Evolutionary conservation across 2,329 filamentous ascomycete genomes (phyloP).

Genomic region (Fusarium compactum): DNA sequence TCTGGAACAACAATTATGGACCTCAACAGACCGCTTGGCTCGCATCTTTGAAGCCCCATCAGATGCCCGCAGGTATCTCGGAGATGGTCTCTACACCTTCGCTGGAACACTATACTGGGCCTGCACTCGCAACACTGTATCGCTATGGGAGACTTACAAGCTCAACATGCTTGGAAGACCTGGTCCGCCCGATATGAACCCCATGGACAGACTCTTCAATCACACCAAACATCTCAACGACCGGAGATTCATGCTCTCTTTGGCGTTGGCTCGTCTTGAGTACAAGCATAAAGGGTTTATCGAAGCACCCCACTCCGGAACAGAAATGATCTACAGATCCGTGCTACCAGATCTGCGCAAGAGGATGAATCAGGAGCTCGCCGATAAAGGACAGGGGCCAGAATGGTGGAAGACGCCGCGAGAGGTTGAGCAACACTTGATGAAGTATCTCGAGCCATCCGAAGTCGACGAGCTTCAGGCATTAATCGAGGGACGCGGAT

Average conservation of each 20-base stretch:
- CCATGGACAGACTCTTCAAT: constrained; percentile 43
- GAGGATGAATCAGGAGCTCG: constrained; percentile 33
- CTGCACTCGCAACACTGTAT: constrained; percentile 37
- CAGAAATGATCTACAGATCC: constrained; percentile 9
- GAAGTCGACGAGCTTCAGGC: constrained; percentile 37
- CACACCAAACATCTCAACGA: constrained; percentile 40
- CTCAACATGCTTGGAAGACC: constrained; percentile 18
- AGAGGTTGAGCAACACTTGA: constrained; percentile 41
- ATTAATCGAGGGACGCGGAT: constrained; percentile 39
- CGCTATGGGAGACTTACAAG: constrained; percentile 40
- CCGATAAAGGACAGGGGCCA: constrained; percentile 13
- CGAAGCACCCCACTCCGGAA: constrained; percentile 7
- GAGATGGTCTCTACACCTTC: constrained; percentile 40
- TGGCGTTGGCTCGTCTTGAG: constrained; percentile 38
- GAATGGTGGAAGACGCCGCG: constrained; percentile 44
- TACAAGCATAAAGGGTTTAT: constrained; percentile 41
- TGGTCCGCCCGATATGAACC: neutral
- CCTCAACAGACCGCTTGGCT: constrained; percentile 38
- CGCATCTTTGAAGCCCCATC: constrained; percentile 42
- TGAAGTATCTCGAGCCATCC: constrained; percentile 25
- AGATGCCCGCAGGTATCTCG: constrained; percentile 40
- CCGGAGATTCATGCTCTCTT: constrained; percentile 37
- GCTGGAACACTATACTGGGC: constrained; percentile 46
- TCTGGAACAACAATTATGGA: constrained; percentile 37
- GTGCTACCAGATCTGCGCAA: constrained; percentile 5